Conservation (phyloP, 495 filamentous ascomycete genomes). For the Cercophora samala region DNA sequence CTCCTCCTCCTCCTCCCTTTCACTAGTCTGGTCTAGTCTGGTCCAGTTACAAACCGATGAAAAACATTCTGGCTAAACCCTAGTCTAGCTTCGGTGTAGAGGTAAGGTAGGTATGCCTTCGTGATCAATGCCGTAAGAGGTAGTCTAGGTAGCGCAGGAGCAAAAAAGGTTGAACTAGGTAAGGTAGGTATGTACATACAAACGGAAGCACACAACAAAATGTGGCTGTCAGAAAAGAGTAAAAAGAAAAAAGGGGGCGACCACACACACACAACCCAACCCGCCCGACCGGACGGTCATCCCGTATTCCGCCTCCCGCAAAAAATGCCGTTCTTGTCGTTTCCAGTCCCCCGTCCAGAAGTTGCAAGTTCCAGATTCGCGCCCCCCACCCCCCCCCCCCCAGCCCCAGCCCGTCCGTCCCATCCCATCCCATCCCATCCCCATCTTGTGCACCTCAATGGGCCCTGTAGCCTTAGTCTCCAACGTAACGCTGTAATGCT, state of each 20-base stretch:
- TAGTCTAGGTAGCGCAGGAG: too few species aligned
- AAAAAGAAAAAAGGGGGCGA: neutral
- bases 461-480: neutral
- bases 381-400: too few species aligned
- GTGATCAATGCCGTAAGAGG: too few species aligned
- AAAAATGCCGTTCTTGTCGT: neutral
- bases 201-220: too few species aligned
- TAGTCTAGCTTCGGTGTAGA: neutral
- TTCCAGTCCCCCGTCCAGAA: neutral
- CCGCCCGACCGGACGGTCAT: neutral
- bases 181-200: neutral
- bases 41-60: neutral
- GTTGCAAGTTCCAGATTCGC: neutral
- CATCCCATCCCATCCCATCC: too few species aligned
- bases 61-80: neutral
- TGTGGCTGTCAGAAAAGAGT: neutral
- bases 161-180: too few species aligned
- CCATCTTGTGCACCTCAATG: too few species aligned
- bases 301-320: neutral
- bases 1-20: too few species aligned
- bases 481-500: neutral
- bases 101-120: too few species aligned
- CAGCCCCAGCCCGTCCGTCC: neutral
- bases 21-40: too few species aligned
- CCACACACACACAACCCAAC: neutral